A percentile compares a stretch with the other conserved stretches of the same genome.
Evolutionary conservation across 345 rosid genomes (phyloP).

Genomic region (Odontarrhena argentea): DNA sequence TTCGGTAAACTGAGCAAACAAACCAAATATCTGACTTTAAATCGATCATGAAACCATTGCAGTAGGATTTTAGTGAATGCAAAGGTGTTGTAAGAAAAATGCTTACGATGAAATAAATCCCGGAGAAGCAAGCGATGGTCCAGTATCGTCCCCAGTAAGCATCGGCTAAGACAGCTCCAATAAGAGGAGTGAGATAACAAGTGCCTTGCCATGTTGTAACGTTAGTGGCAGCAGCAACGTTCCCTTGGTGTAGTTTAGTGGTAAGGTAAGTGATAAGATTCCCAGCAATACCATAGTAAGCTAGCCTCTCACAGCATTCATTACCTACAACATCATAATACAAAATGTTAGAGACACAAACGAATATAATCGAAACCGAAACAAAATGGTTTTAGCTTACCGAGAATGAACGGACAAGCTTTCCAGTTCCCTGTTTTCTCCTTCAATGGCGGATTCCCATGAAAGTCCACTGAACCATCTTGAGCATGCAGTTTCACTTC

Average conservation of each 20-base stretch:
- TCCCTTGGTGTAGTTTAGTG: constrained; percentile 74
- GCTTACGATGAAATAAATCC: constrained; percentile 72
- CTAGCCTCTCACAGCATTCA: constrained; percentile 94
- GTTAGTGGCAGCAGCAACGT: constrained; percentile 85
- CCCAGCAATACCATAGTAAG: constrained; percentile 86
- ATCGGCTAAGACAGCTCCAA: constrained; percentile 91
- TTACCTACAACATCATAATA: constrained; percentile 53
- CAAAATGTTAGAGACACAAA: not conserved
- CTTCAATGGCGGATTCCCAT: constrained; percentile 78
- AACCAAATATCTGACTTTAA: constrained; percentile 15
- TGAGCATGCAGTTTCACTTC: constrained; percentile 59
- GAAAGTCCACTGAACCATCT: constrained; percentile 87
- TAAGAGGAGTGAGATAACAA: constrained; percentile 89
- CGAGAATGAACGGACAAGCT: constrained; percentile 95
- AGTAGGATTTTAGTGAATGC: not conserved
- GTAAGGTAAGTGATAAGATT: constrained; percentile 93
- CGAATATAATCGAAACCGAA: not conserved
- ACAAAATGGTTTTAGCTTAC: constrained; percentile 37
- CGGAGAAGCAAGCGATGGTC: constrained; percentile 90
- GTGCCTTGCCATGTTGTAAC: constrained; percentile 92
- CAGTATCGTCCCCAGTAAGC: constrained; percentile 98
- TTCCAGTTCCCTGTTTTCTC: constrained; percentile 87
- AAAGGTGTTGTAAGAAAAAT: not conserved
- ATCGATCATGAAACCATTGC: constrained; percentile 5
- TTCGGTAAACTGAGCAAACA: not conserved